Evolutionary conservation across 2,329 filamentous ascomycete genomes (phyloP).

Genomic region (Diaporthe humulicola): DNA sequence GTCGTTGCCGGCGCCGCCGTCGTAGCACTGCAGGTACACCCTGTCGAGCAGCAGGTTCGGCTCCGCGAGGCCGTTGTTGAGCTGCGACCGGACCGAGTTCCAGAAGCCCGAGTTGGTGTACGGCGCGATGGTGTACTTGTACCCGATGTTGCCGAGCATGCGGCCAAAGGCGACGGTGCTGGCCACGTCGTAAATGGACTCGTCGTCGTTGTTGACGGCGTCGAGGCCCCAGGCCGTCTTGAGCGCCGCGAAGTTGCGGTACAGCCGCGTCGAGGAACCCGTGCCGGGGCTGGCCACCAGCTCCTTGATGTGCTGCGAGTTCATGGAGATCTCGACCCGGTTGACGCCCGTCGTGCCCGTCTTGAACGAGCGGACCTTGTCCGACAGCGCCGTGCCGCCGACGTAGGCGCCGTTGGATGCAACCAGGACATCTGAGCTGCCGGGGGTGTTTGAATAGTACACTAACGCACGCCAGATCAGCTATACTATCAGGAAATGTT

Average conservation of each 20-base stretch:
- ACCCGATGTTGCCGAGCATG: slow-evolving; percentile 57
- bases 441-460: slow-evolving; percentile 59
- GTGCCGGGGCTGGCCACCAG: slow-evolving; percentile 53
- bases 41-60: slow-evolving; percentile 50
- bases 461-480: slow-evolving; percentile 31
- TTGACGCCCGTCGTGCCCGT: slow-evolving; percentile 49
- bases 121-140: slow-evolving; percentile 58
- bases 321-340: slow-evolving; percentile 59
- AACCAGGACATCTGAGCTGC: slow-evolving; percentile 51
- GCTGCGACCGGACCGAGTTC: slow-evolving; percentile 48
- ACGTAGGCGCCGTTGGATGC: slow-evolving; percentile 59
- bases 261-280: slow-evolving; percentile 50
- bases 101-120: slow-evolving; percentile 58
- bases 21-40: slow-evolving; percentile 60
- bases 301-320: slow-evolving; percentile 55
- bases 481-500: neutral
- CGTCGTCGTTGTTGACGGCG: slow-evolving; percentile 62
- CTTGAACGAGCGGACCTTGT: slow-evolving; percentile 60
- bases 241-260: slow-evolving; percentile 56
- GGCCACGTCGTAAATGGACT: slow-evolving; percentile 56
- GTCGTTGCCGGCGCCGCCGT: slow-evolving; percentile 57
- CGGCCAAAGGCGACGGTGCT: slow-evolving; percentile 58
- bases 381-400: slow-evolving; percentile 61
- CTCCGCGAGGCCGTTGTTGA: slow-evolving; percentile 47
- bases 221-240: slow-evolving; percentile 58